Evolutionary conservation across 2,329 filamentous ascomycete species (phyloP), one percentile per base, ranked within the genome.

Genomic region (Aureobasidium sp.): DNA sequence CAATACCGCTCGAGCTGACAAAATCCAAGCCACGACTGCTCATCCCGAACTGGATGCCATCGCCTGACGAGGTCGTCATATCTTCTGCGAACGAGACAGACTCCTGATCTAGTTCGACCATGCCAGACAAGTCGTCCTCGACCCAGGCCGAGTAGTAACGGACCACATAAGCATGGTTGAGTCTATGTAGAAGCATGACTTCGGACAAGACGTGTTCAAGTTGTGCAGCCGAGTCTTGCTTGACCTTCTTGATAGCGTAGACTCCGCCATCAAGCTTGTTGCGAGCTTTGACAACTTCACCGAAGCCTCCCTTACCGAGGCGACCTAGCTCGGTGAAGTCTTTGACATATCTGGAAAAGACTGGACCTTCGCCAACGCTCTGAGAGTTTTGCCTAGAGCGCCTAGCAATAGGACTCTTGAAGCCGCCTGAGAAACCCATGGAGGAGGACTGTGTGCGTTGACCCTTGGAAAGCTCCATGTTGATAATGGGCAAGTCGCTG

Each of bases 171-270:
- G 92, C 92, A 73, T 97, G 93, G 69, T 95, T 97, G 62, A 99
- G 82, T 64, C 91, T 86, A n/a, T 93, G 96, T 17, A 99, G 80
- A 9, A 97, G 78, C 72, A 92, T 88, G 44, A 97, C 93, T 73
- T 94, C 90, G 61, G 89, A 91, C 29, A 93, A 73, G 14, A 92
- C 87, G 71, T 96, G 89, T 0, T 89, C 92, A 42, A 97, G 79
- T 63, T 82, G 70, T 5, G 81, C 79, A 12, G 87, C 82, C 0
- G 90, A 90, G 57, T 87, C 87, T 67, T 94, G 90, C 1, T 87
- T 90, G 65, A 99, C 94, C 73, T 97, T 97, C 74, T 99, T 99
- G 72, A 99, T 90, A 20, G 94, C 94, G 75, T 97, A 99, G 47
- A 95, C 87, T 63, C 92, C 89, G 0, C 90, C 90, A 72, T 97